Conservation (phyloP, 164 flowering plant genomes). For the Liquidambar formosana region DNA sequence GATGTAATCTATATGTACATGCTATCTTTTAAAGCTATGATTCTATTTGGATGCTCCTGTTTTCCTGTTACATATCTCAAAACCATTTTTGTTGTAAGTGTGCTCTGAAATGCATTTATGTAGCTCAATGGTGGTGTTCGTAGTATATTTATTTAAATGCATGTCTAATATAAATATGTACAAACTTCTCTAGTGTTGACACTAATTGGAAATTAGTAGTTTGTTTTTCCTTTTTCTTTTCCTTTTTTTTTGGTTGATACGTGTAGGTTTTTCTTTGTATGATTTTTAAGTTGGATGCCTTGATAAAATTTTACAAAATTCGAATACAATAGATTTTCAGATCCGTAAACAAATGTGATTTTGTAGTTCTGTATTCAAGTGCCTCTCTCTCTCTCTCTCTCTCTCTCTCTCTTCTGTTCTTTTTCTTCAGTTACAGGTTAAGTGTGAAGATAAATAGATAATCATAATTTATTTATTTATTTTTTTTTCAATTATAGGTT, state of each 20-base stretch:
- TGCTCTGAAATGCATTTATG: background rate
- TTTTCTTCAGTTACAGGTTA: background rate
- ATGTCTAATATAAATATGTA: background rate
- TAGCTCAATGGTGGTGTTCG: background rate
- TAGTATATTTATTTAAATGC: background rate
- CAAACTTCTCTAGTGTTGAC: background rate
- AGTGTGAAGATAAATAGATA: background rate
- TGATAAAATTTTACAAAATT: background rate
- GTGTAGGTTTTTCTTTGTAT: background rate
- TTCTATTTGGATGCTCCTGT: too few relatives aligned
- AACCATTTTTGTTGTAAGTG: background rate
- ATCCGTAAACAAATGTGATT: background rate
- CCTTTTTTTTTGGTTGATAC: too few relatives aligned
- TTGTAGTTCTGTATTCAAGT: background rate
- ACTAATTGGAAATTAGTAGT: background rate
- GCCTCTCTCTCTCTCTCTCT: background rate
- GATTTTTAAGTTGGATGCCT: background rate
- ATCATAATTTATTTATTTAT: too few relatives aligned
- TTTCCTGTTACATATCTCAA: too few relatives aligned
- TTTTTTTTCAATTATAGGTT: slow-evolving; percentile 42
- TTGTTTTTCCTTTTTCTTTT: background rate
- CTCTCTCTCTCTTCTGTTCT: background rate
- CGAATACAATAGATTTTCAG: background rate
- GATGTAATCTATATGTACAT: background rate
- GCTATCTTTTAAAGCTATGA: background rate